Conservation (phyloP, 208 protist genomes). For the Trypanosoma caninum region DNA sequence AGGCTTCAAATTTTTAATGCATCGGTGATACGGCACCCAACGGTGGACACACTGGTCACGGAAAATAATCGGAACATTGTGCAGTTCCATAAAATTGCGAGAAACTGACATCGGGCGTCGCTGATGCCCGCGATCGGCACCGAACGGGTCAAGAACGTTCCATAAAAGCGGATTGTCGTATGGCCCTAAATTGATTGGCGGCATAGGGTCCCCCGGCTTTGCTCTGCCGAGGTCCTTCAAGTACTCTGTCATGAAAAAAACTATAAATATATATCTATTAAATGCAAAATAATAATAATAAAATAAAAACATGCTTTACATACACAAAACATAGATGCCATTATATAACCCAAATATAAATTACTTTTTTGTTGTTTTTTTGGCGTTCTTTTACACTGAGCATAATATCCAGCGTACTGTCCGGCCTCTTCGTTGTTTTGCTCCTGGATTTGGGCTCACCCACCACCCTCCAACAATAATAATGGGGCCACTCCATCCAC, state of each 20-base stretch:
- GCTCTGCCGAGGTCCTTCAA: constrained; percentile 61
- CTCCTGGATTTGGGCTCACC: too few species aligned
- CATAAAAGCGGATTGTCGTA: constrained; percentile 90
- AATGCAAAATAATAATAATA: constrained; percentile 10
- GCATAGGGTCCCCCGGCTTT: constrained; percentile 52
- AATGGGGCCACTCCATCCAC: too few species aligned
- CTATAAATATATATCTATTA: constrained; percentile 11
- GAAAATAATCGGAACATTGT: constrained; percentile 82
- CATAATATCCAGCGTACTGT: too few species aligned
- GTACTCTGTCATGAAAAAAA: constrained; percentile 78
- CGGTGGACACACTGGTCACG: constrained; percentile 90
- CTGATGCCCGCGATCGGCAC: constrained; percentile 88
- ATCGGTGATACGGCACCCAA: constrained; percentile 80
- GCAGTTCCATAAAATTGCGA: constrained; percentile 86
- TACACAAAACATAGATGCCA: constrained; percentile 2
- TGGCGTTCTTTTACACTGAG: too few species aligned
- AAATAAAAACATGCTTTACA: too few species aligned
- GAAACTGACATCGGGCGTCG: constrained; percentile 87
- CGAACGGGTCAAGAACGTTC: constrained; percentile 90
- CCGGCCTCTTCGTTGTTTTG: too few species aligned
- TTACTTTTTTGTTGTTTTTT: too few species aligned
- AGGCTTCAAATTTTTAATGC: constrained; percentile 82
- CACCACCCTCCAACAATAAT: too few species aligned
- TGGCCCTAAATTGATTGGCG: constrained; percentile 85
- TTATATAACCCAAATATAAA: not conserved